A percentile compares a stretch with the other conserved stretches of the same genome.
These are phyloP conservation scores for Coniella lustricola DNA, from an alignment of 2,329 filamentous ascomycete species.

Conservation along the genomic window DNA sequence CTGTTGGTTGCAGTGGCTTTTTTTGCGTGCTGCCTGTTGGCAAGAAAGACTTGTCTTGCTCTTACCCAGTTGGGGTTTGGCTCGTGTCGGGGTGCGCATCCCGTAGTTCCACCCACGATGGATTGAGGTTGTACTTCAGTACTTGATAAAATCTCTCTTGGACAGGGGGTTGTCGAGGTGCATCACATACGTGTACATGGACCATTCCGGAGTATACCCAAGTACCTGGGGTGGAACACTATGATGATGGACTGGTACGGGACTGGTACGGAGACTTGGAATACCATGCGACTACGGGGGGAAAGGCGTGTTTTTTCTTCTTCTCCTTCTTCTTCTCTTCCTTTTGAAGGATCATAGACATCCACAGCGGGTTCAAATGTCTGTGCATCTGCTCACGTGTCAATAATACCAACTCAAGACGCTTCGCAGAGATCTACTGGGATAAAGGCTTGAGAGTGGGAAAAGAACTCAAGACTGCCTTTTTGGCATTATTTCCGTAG, in stretches of 20 bases:
- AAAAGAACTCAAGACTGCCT: background rate
- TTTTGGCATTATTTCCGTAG: background rate
- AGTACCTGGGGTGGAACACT: too few species aligned
- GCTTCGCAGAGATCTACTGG: too few species aligned
- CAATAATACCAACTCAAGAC: background rate
- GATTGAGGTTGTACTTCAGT: slow-evolving; percentile 2
- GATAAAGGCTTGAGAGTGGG: too few species aligned
- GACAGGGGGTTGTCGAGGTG: background rate
- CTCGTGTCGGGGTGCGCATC: background rate
- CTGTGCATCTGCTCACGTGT: background rate
- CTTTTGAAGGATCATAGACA: background rate
- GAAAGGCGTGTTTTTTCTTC: too few species aligned
- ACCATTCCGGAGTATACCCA: too few species aligned
- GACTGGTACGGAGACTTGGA: too few species aligned
- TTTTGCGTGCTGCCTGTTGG: slow-evolving; percentile 7
- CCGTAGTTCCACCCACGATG: background rate
- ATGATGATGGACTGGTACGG: too few species aligned
- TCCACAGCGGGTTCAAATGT: background rate
- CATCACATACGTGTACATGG: too few species aligned
- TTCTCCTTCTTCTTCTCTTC: background rate
- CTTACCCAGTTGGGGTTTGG: background rate
- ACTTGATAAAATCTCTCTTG: background rate
- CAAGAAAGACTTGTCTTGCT: slow-evolving; percentile 3
- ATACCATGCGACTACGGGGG: too few species aligned
- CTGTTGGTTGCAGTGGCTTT: background rate